Base-by-base conservation (phyloP, 1,284 basidiomycete genomes). In the Schizopora paradoxa region DNA sequence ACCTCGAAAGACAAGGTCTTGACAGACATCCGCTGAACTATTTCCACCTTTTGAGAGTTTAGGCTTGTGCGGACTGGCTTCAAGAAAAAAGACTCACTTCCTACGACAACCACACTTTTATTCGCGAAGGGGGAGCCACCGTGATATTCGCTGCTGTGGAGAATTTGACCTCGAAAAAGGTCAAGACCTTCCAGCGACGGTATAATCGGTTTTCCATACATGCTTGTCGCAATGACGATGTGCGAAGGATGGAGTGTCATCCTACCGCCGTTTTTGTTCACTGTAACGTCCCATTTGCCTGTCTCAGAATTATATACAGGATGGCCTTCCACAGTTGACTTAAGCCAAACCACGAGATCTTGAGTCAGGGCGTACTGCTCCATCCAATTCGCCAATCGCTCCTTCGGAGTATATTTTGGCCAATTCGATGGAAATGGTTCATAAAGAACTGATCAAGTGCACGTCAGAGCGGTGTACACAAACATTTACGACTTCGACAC, bases 31-130 rank as follows among this genome's bases (percentile, higher is more conserved):
- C n/a, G n/a, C n/a, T n/a, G n/a, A n/a, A n/a, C n/a, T n/a, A n/a
- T n/a, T n/a, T n/a, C n/a, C n/a, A n/a, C n/a, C n/a, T n/a, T n/a
- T n/a, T n/a, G n/a, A n/a, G n/a, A n/a, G n/a, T n/a, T n/a, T n/a
- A n/a, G n/a, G n/a, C n/a, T n/a, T n/a, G n/a, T n/a, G n/a, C n/a
- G n/a, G n/a, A n/a, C n/a, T 16, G 14, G 36, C 18, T 4, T 19
- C 32, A 29, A 29, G 33, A 19, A 6, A 21, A 29, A 8, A 6
- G 8, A n/a, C 26, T 14, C 23, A 22, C 5, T 13, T 14, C 69
- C 69, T 2, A 71, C 56, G 22, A 71, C 65, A 6, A 70, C 54
- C 6, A 66, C 65, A n/a, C 57, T 57, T 46, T 66, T 65, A n/a
- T 65, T 63, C 5, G 56, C 35, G 40, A 61, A 68, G 1, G 44